phyloP scores from a whole-genome alignment of 2,329 filamentous ascomycete genomes.

The Pseudocercospora fuligena region DNA sequence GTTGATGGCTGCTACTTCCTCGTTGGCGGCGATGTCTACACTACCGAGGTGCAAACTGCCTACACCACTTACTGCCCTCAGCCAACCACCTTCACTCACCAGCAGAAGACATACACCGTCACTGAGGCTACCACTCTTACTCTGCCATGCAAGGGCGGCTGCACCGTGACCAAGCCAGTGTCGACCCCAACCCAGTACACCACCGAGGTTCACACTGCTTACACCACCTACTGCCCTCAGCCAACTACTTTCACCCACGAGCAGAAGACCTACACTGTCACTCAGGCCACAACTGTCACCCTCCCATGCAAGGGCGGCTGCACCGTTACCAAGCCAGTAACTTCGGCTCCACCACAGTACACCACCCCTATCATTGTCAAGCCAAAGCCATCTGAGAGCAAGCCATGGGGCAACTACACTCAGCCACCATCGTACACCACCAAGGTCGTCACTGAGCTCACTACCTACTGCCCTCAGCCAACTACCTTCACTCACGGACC shows the following conservation, averaged over 20 bases:
- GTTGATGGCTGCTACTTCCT: conserved; percentile 22
- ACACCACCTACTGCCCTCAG: conserved; percentile 73
- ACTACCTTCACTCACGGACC: conserved; percentile 67
- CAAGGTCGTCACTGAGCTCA: conserved; percentile 67
- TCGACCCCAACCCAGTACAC: conserved; percentile 22
- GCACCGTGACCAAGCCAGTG: conserved; percentile 10
- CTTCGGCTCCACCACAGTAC: conserved; percentile 20
- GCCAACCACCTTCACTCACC: conserved; percentile 65
- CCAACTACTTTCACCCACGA: conserved; percentile 68
- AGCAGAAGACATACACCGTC: conserved; percentile 69
- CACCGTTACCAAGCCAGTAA: conserved; percentile 9
- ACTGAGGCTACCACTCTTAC: conserved; percentile 46
- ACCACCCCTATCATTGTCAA: conserved; percentile 24
- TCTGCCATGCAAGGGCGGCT: conserved; percentile 26
- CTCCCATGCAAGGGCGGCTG: conserved; percentile 26
- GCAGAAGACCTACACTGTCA: conserved; percentile 71
- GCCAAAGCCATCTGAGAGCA: background rate
- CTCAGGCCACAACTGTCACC: conserved; percentile 40
- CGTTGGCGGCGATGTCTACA: conserved; percentile 7
- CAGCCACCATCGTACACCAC: conserved; percentile 46
- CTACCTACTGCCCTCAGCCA: conserved; percentile 73
- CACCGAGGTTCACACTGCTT: conserved; percentile 60
- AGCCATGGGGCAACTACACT: background rate
- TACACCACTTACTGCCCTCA: conserved; percentile 74
- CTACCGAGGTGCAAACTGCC: conserved; percentile 58